Base-by-base conservation (phyloP, 257 asterid genomes). In the Thymus quinquecostatus region DNA sequence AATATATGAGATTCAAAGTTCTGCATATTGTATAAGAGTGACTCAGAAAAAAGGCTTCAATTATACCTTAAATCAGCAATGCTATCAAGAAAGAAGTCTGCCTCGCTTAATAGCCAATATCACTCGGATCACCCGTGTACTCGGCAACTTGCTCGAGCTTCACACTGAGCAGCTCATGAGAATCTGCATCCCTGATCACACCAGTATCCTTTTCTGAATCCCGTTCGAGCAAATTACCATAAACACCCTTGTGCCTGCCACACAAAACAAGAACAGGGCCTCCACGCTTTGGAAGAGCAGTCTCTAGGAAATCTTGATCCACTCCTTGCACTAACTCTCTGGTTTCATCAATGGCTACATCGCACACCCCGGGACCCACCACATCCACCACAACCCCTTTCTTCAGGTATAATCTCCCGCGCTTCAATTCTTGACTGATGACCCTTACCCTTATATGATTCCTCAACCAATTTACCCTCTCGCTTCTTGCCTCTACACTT, bases 71-170 rank as follows among this genome's bases (percentile, higher is more conserved):
- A 28, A 57, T 58, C 75, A 66, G 54, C 55, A n/a, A 54, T 8
- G 70, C 70, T 44, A 65, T 13, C 30, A 65, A 47, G 11, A 29
- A 44, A 1, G 41, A 65, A 30, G 44, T 13, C 44, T 2, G 30
- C 47, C 3, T 41, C 11, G 29, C 66, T 85, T 79, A 94, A 63
- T 88, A 89, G 43, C 92, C 97, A 73, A 94, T 74, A 53, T 91
- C 82, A 60, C 87, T 84, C 2, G 96, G 98, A 80, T 94, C 99
- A 29, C 99, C 99, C 0, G 82, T 75, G 77, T 79, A 94, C 84
- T 94, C 99, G 0, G 99, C 98, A 70, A 94, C 81, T 81, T 94
- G 95, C 73, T 92, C 99, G 54, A 94, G 98, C 64, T 75, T 84
- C 67, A 92, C 95, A 69, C 81, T 84, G 32, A 65, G 70, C 58